A percentile compares a stretch with the other conserved stretches of the same genome.
Evolutionary conservation across 2,329 filamentous ascomycete species (phyloP).

Genomic region (Sarocladium kiliense): DNA sequence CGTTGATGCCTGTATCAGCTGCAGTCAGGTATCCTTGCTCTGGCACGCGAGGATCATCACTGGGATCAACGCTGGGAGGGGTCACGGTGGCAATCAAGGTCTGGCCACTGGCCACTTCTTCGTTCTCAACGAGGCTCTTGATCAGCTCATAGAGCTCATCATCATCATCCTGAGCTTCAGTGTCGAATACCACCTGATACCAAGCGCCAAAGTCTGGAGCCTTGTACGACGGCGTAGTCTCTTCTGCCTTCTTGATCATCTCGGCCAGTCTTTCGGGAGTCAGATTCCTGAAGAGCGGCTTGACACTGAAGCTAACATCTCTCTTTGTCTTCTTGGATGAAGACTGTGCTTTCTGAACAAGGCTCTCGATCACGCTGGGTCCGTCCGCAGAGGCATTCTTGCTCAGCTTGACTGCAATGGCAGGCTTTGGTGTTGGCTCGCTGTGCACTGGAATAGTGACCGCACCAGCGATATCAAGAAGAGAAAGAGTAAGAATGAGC

Average conservation of each 20-base stretch:
- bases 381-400: not conserved
- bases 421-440: not conserved
- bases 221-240: conserved; percentile 2
- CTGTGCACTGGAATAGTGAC: not conserved
- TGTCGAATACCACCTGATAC: conserved; percentile 9
- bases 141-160: conserved; percentile 1
- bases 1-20: conserved; percentile 5
- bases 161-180: conserved; percentile 4
- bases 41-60: not conserved
- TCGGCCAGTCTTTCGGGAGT: conserved; percentile 4
- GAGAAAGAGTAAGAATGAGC: not conserved
- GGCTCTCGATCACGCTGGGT: not conserved
- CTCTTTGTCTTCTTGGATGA: not conserved
- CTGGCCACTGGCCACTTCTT: conserved; percentile 8
- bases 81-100: not conserved
- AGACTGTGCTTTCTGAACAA: conserved; percentile 4
- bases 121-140: not conserved
- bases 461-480: not conserved
- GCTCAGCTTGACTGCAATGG: conserved; percentile 9
- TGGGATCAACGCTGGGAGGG: not conserved
- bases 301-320: conserved; percentile 5
- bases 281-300: conserved; percentile 5
- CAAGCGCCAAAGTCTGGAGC: conserved; percentile 7
- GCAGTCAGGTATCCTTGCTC: conserved; percentile 7
- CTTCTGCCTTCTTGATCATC: conserved; percentile 6